Conservation (phyloP, 164 flowering plant genomes). For the Vitis amurensis region DNA sequence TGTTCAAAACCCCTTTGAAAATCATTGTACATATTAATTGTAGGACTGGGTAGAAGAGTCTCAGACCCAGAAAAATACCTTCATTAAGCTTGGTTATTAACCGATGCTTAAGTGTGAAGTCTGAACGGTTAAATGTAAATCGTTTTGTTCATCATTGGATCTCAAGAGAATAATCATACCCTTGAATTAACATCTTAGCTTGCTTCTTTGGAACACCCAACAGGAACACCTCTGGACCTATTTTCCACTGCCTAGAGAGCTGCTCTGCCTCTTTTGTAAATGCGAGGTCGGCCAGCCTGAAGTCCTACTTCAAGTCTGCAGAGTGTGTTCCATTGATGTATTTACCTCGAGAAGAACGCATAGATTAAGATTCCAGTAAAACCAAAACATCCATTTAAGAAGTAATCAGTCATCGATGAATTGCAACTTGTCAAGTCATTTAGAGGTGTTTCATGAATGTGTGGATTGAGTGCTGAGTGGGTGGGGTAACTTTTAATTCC, state of each 20-base stretch:
- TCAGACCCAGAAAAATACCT: too few relatives aligned
- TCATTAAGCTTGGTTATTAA: too few relatives aligned
- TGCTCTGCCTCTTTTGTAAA: constrained; percentile 52
- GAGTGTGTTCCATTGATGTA: constrained; percentile 55
- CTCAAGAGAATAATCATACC: background rate
- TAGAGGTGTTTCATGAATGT: too few relatives aligned
- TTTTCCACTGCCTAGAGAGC: constrained; percentile 61
- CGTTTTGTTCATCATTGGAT: background rate
- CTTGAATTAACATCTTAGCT: constrained; percentile 19
- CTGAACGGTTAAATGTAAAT: too few relatives aligned
- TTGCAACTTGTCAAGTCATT: too few relatives aligned
- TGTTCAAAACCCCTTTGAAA: background rate
- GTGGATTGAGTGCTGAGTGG: too few relatives aligned
- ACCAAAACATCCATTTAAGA: background rate
- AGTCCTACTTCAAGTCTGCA: constrained; percentile 72
- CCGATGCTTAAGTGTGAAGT: too few relatives aligned
- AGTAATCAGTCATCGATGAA: too few relatives aligned
- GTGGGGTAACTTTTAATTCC: too few relatives aligned
- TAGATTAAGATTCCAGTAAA: background rate
- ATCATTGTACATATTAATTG: background rate
- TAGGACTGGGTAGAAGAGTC: too few relatives aligned
- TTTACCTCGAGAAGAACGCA: constrained; percentile 39
- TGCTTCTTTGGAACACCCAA: constrained; percentile 66
- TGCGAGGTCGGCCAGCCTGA: constrained; percentile 65
- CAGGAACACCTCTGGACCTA: constrained; percentile 48